Evolutionary conservation across 306 rosid species (phyloP).

Genomic region (Quillaja saponaria): DNA sequence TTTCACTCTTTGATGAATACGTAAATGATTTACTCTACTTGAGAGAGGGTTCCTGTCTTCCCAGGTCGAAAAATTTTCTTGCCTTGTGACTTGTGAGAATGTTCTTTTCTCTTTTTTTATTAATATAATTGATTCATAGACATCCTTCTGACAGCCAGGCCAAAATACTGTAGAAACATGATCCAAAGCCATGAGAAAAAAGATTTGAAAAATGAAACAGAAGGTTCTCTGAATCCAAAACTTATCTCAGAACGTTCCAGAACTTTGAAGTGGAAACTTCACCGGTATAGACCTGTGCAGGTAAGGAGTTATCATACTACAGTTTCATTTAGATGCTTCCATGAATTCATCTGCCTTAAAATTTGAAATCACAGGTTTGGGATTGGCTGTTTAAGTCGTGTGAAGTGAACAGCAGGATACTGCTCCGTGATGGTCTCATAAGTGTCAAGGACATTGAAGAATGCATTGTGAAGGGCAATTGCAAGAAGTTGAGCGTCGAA

Average conservation of each 20-base stretch:
- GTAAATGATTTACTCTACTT: constrained; percentile 75
- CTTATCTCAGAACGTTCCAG: constrained; percentile 49
- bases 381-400: constrained; percentile 83
- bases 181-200: constrained; percentile 22
- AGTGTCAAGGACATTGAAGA: constrained; percentile 56
- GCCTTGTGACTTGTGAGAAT: neutral
- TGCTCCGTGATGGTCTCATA: constrained; percentile 56
- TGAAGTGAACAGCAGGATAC: constrained; percentile 62
- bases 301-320: constrained; percentile 28
- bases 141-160: constrained; percentile 73
- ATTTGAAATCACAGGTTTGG: constrained; percentile 55
- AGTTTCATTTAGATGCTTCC: neutral
- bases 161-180: constrained; percentile 49
- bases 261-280: constrained; percentile 58
- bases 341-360: neutral
- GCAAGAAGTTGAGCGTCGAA: constrained; percentile 56
- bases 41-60: constrained; percentile 84
- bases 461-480: constrained; percentile 57
- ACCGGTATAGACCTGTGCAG: constrained; percentile 57
- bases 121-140: constrained; percentile 27
- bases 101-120: neutral
- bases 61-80: constrained; percentile 46
- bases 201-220: constrained; percentile 31
- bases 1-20: constrained; percentile 82
- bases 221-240: constrained; percentile 33